phyloP scores from a whole-genome alignment of 805 yeast genomes.

The Saccharomycopsis synnaedendra region DNA sequence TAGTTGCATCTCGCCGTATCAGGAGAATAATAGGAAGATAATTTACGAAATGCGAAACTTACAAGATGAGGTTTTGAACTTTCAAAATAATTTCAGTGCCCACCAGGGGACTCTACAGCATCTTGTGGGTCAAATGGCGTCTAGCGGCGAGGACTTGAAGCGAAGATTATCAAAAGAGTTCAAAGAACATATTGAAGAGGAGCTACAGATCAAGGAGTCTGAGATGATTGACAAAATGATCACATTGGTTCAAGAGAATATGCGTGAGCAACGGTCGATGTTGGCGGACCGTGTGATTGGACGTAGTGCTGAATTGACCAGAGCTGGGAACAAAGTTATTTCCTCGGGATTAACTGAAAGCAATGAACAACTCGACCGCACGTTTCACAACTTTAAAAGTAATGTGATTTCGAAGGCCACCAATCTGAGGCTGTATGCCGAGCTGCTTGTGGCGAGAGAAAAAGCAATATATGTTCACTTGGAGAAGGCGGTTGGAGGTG shows the following conservation, averaged over 20 bases:
- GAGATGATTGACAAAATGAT: slow-evolving; percentile 11
- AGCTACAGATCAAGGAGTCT: slow-evolving; percentile 15
- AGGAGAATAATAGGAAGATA: no score
- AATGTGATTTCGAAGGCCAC: background rate
- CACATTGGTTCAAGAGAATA: slow-evolving; percentile 2
- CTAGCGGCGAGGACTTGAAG: no score
- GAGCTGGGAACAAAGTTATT: background rate
- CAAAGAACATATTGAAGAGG: slow-evolving; percentile 14
- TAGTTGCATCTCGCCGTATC: no score
- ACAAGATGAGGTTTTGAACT: no score
- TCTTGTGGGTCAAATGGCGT: no score
- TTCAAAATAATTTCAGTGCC: no score
- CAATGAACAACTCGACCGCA: background rate
- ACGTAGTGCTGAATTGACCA: background rate
- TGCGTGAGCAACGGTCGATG: slow-evolving; percentile 4
- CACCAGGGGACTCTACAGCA: no score
- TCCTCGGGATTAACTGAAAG: background rate
- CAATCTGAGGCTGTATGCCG: background rate
- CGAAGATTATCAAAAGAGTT: background rate
- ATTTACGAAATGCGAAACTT: no score
- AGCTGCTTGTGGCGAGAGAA: background rate
- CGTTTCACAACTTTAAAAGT: background rate
- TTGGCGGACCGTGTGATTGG: background rate
- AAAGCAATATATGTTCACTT: background rate
- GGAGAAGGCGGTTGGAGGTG: background rate